These are phyloP conservation scores for Rickenella mellea DNA, from an alignment of 768 basidiomycete genomes.

Conservation along the genomic window DNA sequence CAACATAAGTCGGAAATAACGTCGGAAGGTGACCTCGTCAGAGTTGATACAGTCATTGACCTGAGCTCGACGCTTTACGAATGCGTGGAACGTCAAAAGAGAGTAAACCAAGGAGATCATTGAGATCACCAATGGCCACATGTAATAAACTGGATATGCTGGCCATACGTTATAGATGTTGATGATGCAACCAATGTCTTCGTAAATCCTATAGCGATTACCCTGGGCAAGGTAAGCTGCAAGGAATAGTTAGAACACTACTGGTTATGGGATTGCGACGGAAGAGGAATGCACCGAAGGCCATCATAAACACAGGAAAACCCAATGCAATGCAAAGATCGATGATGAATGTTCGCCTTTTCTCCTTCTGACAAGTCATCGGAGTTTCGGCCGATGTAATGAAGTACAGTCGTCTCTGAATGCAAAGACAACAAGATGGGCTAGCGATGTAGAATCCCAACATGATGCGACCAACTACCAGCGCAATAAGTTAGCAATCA, in stretches of 20 bases:
- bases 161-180: too few species aligned
- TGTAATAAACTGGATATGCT: too few species aligned
- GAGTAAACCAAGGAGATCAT: too few species aligned
- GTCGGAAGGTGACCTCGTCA: too few species aligned
- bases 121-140: too few species aligned
- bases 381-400: slow-evolving; percentile 22
- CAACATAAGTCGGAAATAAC: too few species aligned
- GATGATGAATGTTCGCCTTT: slow-evolving; percentile 31
- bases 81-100: too few species aligned
- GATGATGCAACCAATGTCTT: slow-evolving; percentile 25
- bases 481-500: not conserved
- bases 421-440: slow-evolving; percentile 31
- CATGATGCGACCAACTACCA: slow-evolving; percentile 26
- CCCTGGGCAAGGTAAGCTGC: slow-evolving; percentile 24
- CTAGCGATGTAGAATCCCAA: slow-evolving; percentile 23
- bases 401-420: slow-evolving; percentile 38
- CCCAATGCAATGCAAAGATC: not conserved
- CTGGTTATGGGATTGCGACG: not conserved
- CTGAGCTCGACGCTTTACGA: too few species aligned
- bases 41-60: too few species aligned
- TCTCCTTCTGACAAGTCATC: slow-evolving; percentile 19
- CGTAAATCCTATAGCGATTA: slow-evolving; percentile 20
- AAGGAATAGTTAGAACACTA: not conserved
- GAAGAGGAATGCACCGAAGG: not conserved
- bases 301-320: not conserved